Conservation (phyloP, 768 basidiomycete genomes). For the Thelephora aurantiotincta region DNA sequence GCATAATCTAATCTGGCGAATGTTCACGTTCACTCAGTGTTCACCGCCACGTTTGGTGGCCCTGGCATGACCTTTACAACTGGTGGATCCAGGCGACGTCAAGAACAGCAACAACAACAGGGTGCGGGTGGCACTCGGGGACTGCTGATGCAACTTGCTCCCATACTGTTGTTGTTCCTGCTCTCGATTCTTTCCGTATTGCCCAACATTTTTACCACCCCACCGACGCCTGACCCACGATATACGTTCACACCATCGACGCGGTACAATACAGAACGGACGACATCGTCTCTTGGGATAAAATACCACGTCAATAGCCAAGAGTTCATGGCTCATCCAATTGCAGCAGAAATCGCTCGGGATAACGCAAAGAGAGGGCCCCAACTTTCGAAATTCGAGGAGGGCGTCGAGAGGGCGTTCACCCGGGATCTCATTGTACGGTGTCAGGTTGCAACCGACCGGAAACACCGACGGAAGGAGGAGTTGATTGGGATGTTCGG, state of each 20-base stretch:
- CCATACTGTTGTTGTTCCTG: slow-evolving; percentile 68
- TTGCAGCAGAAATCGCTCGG: slow-evolving; percentile 55
- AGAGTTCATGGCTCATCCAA: slow-evolving; percentile 70
- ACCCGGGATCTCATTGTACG: slow-evolving; percentile 52
- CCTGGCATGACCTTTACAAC: slow-evolving; percentile 72
- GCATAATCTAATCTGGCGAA: slow-evolving; percentile 7
- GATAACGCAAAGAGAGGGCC: slow-evolving; percentile 15
- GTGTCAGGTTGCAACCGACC: slow-evolving; percentile 59
- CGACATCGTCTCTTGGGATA: slow-evolving; percentile 56
- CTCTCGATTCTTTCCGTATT: slow-evolving; percentile 77
- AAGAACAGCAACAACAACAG: slow-evolving; percentile 17
- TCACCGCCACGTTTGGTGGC: slow-evolving; percentile 59
- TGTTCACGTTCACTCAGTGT: slow-evolving; percentile 28
- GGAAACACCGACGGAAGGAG: slow-evolving; percentile 57
- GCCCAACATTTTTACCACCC: slow-evolving; percentile 56
- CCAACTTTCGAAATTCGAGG: slow-evolving; percentile 55
- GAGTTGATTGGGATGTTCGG: slow-evolving; percentile 81
- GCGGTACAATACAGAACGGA: slow-evolving; percentile 55
- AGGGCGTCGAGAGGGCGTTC: slow-evolving; percentile 59
- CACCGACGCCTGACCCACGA: slow-evolving; percentile 61
- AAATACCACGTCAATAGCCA: slow-evolving; percentile 73
- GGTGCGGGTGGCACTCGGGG: slow-evolving; percentile 38
- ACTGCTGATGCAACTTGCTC: slow-evolving; percentile 63
- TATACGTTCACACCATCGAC: slow-evolving; percentile 54
- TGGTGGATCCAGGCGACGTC: slow-evolving; percentile 21